Percentiles rank a stretch among this genome's conserved stretches.
Conservation (phyloP, 129 eudicot species). For the Chrysanthemum makinoi region DNA sequence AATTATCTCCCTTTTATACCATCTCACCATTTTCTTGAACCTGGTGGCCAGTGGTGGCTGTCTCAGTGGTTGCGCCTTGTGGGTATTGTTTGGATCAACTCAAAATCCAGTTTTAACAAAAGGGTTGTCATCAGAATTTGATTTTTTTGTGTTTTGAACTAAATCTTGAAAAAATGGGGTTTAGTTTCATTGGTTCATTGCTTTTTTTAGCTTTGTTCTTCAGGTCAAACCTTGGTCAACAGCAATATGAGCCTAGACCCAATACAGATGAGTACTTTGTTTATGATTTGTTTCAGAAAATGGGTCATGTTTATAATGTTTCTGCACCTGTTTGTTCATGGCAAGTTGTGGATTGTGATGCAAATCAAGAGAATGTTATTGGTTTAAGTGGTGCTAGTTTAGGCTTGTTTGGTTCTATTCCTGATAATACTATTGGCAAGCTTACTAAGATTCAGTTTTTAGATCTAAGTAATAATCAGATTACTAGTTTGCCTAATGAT, state of each 20-base stretch:
- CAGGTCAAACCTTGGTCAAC: slow-evolving; percentile 53
- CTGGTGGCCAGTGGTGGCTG: slow-evolving; percentile 5
- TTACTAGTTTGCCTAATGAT: slow-evolving; percentile 69
- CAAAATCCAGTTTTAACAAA: not conserved
- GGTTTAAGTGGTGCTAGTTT: slow-evolving; percentile 48
- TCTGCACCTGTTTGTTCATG: slow-evolving; percentile 69
- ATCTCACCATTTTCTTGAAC: slow-evolving; percentile 25
- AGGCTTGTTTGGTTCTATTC: slow-evolving; percentile 68
- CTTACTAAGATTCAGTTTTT: slow-evolving; percentile 60
- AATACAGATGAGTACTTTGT: slow-evolving; percentile 82
- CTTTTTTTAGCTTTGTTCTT: slow-evolving; percentile 47
- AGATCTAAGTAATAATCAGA: slow-evolving; percentile 76
- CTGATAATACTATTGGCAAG: slow-evolving; percentile 82
- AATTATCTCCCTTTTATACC: not conserved
- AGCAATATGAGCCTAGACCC: slow-evolving; percentile 26
- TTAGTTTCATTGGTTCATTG: slow-evolving; percentile 42
- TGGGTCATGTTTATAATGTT: slow-evolving; percentile 55
- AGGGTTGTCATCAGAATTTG: slow-evolving; percentile 17
- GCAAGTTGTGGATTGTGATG: slow-evolving; percentile 65
- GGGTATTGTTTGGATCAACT: slow-evolving; percentile 27
- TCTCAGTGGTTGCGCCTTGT: slow-evolving; percentile 6
- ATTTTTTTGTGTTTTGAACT: not conserved
- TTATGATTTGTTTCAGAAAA: slow-evolving; percentile 54
- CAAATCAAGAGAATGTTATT: slow-evolving; percentile 51
- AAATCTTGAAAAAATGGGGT: slow-evolving; percentile 49